Conservation (phyloP, 2,329 filamentous ascomycete genomes). For the Myriosclerotinia scirpicola region DNA sequence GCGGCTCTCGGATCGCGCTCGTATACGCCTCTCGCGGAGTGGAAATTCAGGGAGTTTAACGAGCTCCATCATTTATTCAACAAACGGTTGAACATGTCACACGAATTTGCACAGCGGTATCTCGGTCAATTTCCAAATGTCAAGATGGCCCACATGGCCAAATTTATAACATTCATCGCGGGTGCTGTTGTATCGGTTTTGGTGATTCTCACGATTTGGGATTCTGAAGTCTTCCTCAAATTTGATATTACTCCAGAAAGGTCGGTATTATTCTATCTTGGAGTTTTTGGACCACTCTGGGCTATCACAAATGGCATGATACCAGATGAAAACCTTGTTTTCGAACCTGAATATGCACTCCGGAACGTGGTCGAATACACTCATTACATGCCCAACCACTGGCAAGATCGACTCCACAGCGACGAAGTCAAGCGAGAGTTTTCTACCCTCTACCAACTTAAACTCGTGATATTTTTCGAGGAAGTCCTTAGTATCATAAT, state of each 20-base stretch:
- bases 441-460: constrained; percentile 85
- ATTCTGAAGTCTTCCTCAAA: constrained; percentile 84
- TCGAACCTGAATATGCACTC: constrained; percentile 88
- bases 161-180: constrained; percentile 83
- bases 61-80: constrained; percentile 91
- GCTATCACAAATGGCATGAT: constrained; percentile 79
- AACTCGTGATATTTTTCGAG: constrained; percentile 86
- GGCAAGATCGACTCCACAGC: constrained; percentile 87
- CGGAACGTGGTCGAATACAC: constrained; percentile 89
- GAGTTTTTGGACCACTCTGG: constrained; percentile 79
- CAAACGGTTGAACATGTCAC: constrained; percentile 88
- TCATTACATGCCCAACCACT: constrained; percentile 86
- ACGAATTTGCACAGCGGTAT: constrained; percentile 88
- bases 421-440: constrained; percentile 93
- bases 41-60: constrained; percentile 99
- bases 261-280: constrained; percentile 88
- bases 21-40: constrained; percentile 91
- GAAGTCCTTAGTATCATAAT: constrained; percentile 91
- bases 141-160: constrained; percentile 81
- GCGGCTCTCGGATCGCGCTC: constrained; percentile 81
- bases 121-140: constrained; percentile 96
- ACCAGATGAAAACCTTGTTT: constrained; percentile 83
- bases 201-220: constrained; percentile 78
- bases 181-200: constrained; percentile 86
- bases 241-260: constrained; percentile 90